These are phyloP conservation scores for Acer negundo DNA, from an alignment of 345 rosid species.

Conservation along the genomic window DNA sequence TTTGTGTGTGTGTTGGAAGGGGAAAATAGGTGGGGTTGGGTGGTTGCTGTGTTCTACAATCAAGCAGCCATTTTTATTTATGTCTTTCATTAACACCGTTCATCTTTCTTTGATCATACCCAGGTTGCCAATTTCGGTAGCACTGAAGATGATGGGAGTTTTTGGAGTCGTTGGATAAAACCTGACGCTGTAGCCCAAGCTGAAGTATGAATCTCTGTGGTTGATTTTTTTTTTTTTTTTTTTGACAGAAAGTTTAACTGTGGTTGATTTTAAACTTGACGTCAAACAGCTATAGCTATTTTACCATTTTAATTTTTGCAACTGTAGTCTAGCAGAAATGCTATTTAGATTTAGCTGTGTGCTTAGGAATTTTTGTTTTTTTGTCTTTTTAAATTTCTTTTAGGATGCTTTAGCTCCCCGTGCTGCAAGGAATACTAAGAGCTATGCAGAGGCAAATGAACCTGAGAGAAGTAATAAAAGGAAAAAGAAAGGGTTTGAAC, in stretches of 20 bases:
- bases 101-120: constrained; percentile 23
- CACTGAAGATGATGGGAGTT: constrained; percentile 94
- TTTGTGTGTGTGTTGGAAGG: not conserved
- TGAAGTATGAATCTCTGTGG: constrained; percentile 54
- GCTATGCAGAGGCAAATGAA: constrained; percentile 83
- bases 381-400: not conserved
- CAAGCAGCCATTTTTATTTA: not conserved
- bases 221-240: too few species aligned
- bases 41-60: not conserved
- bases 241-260: too few species aligned
- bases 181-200: constrained; percentile 89
- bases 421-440: constrained; percentile 90
- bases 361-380: constrained; percentile 16
- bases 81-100: constrained; percentile 2
- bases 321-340: not conserved
- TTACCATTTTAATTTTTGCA: not conserved
- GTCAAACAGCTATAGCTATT: not conserved
- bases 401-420: constrained; percentile 96
- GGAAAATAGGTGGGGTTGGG: not conserved
- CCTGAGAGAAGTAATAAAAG: constrained; percentile 79
- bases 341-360: constrained; percentile 1
- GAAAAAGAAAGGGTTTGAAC: constrained; percentile 83
- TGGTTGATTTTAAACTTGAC: constrained; percentile 13
- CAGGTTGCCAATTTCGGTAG: constrained; percentile 93
- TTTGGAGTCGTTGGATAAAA: constrained; percentile 99